phyloP scores from a whole-genome alignment of 148 eudicot species.

The Hydrangea macrophylla region DNA sequence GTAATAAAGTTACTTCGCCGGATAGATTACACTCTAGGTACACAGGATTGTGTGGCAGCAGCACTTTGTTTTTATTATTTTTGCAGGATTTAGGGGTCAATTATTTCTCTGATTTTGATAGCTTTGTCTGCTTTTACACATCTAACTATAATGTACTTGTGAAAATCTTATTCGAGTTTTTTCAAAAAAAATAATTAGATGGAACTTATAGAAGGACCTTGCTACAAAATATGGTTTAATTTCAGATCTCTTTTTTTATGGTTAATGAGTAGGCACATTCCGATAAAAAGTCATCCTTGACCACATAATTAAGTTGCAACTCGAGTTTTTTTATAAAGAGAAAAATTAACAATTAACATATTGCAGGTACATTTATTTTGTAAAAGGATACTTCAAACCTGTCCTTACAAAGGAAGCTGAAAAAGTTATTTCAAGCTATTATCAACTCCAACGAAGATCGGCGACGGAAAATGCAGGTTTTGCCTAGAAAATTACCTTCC shows the following conservation, averaged over 20 bases:
- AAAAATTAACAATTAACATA: not conserved
- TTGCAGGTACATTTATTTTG: slow-evolving; percentile 69
- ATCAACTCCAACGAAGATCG: slow-evolving; percentile 88
- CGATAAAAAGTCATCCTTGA: not conserved
- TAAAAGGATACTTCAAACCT: slow-evolving; percentile 79
- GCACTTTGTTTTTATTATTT: not conserved
- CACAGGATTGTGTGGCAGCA: not conserved
- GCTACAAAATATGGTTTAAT: not conserved
- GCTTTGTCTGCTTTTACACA: not conserved
- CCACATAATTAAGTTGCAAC: not conserved
- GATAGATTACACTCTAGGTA: not conserved
- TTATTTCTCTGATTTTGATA: not conserved
- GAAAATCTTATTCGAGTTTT: not conserved
- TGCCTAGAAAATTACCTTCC: not conserved
- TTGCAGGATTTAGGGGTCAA: not conserved
- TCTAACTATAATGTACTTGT: not conserved
- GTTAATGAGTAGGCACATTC: not conserved
- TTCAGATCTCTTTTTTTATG: not conserved
- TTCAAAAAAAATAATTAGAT: not conserved
- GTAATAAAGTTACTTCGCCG: not conserved
- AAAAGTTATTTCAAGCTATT: slow-evolving; percentile 78
- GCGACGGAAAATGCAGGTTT: slow-evolving; percentile 74
- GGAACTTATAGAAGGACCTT: not conserved
- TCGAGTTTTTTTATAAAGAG: not conserved
- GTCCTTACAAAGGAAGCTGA: slow-evolving; percentile 88